Conservation (phyloP, 73 alveolate genomes). For the Symbiodinium pilosum region DNA sequence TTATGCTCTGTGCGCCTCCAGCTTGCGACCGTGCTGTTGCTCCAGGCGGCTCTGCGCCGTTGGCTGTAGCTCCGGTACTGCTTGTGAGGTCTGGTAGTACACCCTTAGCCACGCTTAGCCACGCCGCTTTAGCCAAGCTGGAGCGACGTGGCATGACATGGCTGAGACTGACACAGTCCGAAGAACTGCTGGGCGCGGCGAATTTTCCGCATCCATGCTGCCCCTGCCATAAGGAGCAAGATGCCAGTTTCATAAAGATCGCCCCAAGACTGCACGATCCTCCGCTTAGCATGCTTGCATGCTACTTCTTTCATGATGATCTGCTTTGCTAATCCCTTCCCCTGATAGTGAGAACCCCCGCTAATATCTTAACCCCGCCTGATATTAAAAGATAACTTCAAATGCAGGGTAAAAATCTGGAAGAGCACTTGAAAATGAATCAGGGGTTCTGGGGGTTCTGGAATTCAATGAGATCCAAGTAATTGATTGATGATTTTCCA, state of each 20-base stretch:
- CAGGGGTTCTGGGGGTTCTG: too few relatives aligned
- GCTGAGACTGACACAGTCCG: conserved; percentile 14
- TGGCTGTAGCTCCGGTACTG: conserved; percentile 82
- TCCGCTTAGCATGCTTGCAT: too few relatives aligned
- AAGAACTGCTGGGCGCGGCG: conserved; percentile 91
- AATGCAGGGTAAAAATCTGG: too few relatives aligned
- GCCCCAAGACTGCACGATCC: not conserved
- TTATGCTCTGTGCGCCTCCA: not conserved
- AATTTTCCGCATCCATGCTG: conserved; percentile 67
- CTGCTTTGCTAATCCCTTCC: too few relatives aligned
- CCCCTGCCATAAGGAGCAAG: conserved; percentile 35
- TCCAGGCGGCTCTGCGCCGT: not conserved
- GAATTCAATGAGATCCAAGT: too few relatives aligned
- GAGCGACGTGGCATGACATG: too few relatives aligned
- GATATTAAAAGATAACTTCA: too few relatives aligned
- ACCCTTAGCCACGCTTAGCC: conserved; percentile 24
- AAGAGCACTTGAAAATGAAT: too few relatives aligned
- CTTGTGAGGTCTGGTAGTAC: conserved; percentile 88
- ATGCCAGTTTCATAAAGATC: not conserved
- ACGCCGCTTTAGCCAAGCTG: not conserved
- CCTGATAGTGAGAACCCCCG: too few relatives aligned
- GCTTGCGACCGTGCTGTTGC: not conserved
- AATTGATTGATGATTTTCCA: too few relatives aligned
- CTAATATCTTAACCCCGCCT: too few relatives aligned
- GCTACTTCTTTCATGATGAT: too few relatives aligned